Evolutionary conservation across 495 filamentous ascomycete genomes (phyloP), one percentile per base, ranked within the genome.

Genomic region (Talaromyces thailandensis): DNA sequence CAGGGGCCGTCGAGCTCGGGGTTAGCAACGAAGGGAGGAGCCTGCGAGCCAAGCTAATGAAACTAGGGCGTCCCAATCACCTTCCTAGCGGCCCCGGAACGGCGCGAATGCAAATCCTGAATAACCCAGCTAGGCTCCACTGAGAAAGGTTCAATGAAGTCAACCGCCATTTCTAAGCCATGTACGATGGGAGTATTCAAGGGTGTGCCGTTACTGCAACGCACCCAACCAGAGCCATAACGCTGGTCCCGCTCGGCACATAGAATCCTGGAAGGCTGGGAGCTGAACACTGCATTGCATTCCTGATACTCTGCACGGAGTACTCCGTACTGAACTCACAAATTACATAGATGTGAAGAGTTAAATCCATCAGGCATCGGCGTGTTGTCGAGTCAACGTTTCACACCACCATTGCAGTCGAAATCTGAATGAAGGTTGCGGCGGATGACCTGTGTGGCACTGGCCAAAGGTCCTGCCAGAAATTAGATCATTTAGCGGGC

Each of bases 101-200:
- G 28, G 62, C 62, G 37, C 55, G 12, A 26, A 40, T 21, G 11
- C 45, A 37, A 62, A 52, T 25, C 66, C 66, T 21, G 63, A 68
- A 56, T 31, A 60, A 7, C 23, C n/a, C 18, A 11, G 24, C 52
- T 57, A 57, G 28, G 35, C 26, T 25, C 26, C 28, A 57, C 24
- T 35, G 55, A 25, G 55, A 1, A 1, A 57, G 4, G 18, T 56
- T 18, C 23, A 26, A 11, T n/a, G 2, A 57, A 31, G 6, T n/a
- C 53, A 56, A 29, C 53, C 11, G 16, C 53, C n/a, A 32, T 31
- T 32, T 21, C 18, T 18, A 23, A 18, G 45, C 18, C 18, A 24
- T n/a, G n/a, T n/a, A n/a, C n/a, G n/a, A n/a, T n/a, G n/a, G n/a
- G n/a, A n/a, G n/a, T n/a, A n/a, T 16, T 28, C 51, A 55, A 25